Conservation (phyloP, 805 yeast species). For the Torulaspora microellipsoides region DNA sequence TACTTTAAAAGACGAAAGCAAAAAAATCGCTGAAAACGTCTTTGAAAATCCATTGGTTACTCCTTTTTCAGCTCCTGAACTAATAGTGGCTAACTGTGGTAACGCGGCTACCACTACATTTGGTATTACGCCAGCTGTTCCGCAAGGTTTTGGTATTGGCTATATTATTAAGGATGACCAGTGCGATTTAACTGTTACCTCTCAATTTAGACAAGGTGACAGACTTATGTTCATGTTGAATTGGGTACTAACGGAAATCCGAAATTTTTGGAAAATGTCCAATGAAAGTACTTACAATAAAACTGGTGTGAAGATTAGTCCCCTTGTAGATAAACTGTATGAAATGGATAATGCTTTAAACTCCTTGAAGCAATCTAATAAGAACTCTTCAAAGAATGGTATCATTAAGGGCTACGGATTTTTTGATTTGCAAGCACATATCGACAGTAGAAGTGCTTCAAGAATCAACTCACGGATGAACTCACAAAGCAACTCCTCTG, state of each 20-base stretch:
- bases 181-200: constrained; percentile 75
- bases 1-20: constrained; percentile 19
- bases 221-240: constrained; percentile 71
- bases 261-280: constrained; percentile 38
- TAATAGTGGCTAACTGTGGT: constrained; percentile 75
- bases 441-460: constrained; percentile 28
- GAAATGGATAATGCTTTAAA: constrained; percentile 36
- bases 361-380: constrained; percentile 1
- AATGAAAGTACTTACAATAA: constrained; percentile 7
- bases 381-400: constrained; percentile 4
- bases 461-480: constrained; percentile 7
- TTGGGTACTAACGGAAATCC: constrained; percentile 61
- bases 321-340: constrained; percentile 30
- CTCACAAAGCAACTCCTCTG: constrained; percentile 17
- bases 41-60: constrained; percentile 39
- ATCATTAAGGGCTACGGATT: constrained; percentile 22
- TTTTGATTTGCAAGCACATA: constrained; percentile 26
- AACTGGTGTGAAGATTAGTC: constrained; percentile 28
- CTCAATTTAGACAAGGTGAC: constrained; percentile 81
- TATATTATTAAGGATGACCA: constrained; percentile 80
- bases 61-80: constrained; percentile 40
- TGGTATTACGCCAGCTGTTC: constrained; percentile 85
- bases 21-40: constrained; percentile 39
- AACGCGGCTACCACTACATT: constrained; percentile 81
- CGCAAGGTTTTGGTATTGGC: constrained; percentile 91